Evolutionary conservation across 78 protist species (phyloP).

Genomic region (Chrysochromulina parva): DNA sequence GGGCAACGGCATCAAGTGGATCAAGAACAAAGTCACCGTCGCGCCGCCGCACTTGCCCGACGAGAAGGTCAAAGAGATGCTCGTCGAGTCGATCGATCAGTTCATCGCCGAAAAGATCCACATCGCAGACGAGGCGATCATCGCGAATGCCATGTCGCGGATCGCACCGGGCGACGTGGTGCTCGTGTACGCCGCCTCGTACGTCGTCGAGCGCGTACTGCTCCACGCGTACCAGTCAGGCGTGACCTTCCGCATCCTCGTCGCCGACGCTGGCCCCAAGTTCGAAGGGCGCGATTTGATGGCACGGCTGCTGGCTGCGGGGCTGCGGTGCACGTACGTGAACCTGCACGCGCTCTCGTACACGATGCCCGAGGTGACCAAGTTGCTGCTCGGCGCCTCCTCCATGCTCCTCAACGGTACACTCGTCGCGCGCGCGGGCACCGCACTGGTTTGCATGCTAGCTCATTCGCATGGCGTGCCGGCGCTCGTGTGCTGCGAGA

Average conservation of each 20-base stretch:
- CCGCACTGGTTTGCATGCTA: slow-evolving; percentile 71
- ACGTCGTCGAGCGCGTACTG: slow-evolving; percentile 1
- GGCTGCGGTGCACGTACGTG: slow-evolving; percentile 81
- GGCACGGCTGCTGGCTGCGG: slow-evolving; percentile 31
- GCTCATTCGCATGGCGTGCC: slow-evolving; percentile 57
- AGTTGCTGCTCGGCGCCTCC: slow-evolving; percentile 88
- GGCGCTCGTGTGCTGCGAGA: slow-evolving; percentile 81
- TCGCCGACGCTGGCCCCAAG: slow-evolving; percentile 90
- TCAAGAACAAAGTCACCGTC: background rate
- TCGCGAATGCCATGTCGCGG: slow-evolving; percentile 43
- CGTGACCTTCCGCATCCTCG: slow-evolving; percentile 74
- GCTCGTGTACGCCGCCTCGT: slow-evolving; percentile 65
- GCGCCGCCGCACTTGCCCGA: background rate
- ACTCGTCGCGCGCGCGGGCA: background rate
- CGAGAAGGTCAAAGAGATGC: slow-evolving; percentile 42
- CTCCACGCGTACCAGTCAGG: slow-evolving; percentile 31
- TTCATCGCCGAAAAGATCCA: slow-evolving; percentile 68
- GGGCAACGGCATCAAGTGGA: slow-evolving; percentile 66
- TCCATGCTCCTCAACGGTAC: slow-evolving; percentile 86
- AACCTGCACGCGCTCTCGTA: slow-evolving; percentile 76
- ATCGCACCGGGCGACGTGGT: slow-evolving; percentile 85
- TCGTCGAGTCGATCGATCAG: slow-evolving; percentile 58
- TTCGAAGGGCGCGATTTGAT: slow-evolving; percentile 53
- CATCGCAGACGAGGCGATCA: slow-evolving; percentile 68
- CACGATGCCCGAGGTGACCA: slow-evolving; percentile 81